Evolutionary conservation across 179 eudicot genomes (phyloP).

Genomic region (Sideroxylon spinosum): DNA sequence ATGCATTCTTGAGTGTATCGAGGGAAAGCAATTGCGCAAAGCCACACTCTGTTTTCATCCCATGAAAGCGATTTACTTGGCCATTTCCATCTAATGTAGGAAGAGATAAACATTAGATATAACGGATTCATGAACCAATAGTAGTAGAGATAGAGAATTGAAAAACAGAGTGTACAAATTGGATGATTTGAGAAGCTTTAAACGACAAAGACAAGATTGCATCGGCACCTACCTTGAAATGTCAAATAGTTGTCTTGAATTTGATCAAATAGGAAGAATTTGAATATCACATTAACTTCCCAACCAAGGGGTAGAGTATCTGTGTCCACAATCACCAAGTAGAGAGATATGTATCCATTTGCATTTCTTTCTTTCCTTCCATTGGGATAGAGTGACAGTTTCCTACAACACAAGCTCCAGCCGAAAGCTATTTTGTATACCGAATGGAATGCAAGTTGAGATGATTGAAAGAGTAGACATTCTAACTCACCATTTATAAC

Average conservation of each 20-base stretch:
- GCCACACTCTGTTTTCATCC: slow-evolving; percentile 14
- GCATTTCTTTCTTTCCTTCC: slow-evolving; percentile 16
- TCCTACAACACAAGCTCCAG: slow-evolving; percentile 9
- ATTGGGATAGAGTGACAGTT: slow-evolving; percentile 8
- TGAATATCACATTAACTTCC: slow-evolving; percentile 10
- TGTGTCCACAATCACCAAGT: slow-evolving; percentile 3
- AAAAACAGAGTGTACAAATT: too few relatives aligned
- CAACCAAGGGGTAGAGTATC: slow-evolving; percentile 5
- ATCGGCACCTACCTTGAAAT: slow-evolving; percentile 5
- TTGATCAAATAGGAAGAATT: slow-evolving; percentile 14
- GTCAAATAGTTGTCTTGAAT: slow-evolving; percentile 11
- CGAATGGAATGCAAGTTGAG: background rate
- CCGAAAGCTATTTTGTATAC: background rate
- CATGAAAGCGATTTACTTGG: slow-evolving; percentile 5
- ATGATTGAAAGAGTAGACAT: background rate
- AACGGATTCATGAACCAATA: too few relatives aligned
- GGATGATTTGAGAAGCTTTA: background rate
- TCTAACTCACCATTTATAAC: background rate
- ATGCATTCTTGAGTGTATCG: background rate
- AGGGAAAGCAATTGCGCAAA: slow-evolving; percentile 8
- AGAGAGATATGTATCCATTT: slow-evolving; percentile 6
- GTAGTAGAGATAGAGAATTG: too few relatives aligned
- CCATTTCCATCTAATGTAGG: background rate
- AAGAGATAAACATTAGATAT: background rate
- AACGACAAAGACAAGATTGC: background rate